Percentiles rank a stretch among this genome's conserved stretches.
These are phyloP conservation scores for Eucalyptus grandis DNA, from an alignment of 345 rosid genomes.

Conservation along the genomic window DNA sequence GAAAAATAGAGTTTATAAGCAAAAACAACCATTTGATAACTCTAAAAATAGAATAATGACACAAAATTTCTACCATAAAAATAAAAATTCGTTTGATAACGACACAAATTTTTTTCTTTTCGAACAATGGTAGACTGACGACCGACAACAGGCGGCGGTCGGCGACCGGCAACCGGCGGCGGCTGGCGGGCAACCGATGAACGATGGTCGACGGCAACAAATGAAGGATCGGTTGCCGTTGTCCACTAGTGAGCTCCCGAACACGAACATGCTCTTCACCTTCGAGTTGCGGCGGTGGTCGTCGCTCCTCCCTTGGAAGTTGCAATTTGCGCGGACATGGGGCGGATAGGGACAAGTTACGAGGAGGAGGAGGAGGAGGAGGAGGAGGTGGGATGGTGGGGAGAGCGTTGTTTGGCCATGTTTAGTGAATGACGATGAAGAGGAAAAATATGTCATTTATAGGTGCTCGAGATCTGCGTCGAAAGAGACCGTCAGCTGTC, in stretches of 20 bases:
- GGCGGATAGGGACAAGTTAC: neutral
- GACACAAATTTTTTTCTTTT: no score
- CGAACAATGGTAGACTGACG: no score
- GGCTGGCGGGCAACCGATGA: no score
- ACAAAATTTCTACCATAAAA: no score
- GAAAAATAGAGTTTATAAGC: no score
- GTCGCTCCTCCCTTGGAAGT: neutral
- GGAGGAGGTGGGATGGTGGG: neutral
- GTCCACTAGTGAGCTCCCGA: constrained; percentile 61
- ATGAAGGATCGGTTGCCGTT: constrained; percentile 25
- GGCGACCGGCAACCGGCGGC: no score
- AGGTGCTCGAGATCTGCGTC: neutral
- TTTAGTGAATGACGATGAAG: neutral
- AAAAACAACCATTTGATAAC: no score
- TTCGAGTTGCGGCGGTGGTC: neutral
- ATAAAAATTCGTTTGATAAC: no score
- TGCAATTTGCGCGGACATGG: neutral
- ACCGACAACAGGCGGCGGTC: no score
- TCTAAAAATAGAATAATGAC: no score
- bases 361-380: neutral
- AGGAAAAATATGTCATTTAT: neutral
- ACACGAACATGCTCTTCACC: constrained; percentile 46
- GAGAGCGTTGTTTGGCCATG: neutral
- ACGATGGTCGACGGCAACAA: no score
- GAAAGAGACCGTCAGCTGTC: neutral